Evolutionary conservation across 768 basidiomycete species (phyloP).

Genomic region (Pulveroboletus sp.): DNA sequence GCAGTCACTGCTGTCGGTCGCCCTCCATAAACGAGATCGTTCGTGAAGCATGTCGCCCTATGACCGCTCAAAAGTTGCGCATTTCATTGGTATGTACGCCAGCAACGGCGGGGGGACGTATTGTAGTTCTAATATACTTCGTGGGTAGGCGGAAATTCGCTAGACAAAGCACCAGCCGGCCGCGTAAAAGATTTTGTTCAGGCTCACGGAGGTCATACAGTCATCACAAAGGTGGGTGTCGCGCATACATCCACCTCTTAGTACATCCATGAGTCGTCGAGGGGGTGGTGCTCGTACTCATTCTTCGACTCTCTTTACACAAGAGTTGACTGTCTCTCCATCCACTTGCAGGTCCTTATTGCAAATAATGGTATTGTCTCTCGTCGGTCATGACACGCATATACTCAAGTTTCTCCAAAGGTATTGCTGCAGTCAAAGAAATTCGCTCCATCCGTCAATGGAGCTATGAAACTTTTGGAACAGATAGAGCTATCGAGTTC

Average conservation of each 20-base stretch:
- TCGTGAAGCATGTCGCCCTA: slow-evolving; percentile 31
- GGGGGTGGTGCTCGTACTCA: not conserved
- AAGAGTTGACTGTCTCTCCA: slow-evolving; percentile 5
- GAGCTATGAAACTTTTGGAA: slow-evolving; percentile 99
- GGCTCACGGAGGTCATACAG: slow-evolving; percentile 89
- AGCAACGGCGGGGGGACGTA: slow-evolving; percentile 1
- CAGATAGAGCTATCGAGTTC: slow-evolving; percentile 94
- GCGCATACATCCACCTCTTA: slow-evolving; percentile 14
- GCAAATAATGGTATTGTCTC: slow-evolving; percentile 82
- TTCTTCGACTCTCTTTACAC: not conserved
- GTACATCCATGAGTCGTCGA: slow-evolving; percentile 3
- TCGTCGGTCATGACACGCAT: slow-evolving; percentile 6
- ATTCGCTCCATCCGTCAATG: slow-evolving; percentile 98
- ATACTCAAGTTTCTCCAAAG: slow-evolving; percentile 37
- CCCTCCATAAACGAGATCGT: slow-evolving; percentile 6
- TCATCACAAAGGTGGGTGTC: slow-evolving; percentile 86
- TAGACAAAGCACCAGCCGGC: slow-evolving; percentile 78
- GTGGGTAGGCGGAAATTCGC: slow-evolving; percentile 80
- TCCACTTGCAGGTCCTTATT: slow-evolving; percentile 74
- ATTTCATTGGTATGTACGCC: slow-evolving; percentile 52
- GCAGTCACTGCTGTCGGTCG: slow-evolving; percentile 4
- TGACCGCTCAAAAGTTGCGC: slow-evolving; percentile 57
- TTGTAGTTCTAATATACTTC: slow-evolving; percentile 7
- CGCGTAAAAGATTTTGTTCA: slow-evolving; percentile 89
- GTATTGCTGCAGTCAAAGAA: slow-evolving; percentile 99